Base-by-base conservation (phyloP, 2,329 filamentous ascomycete genomes). In the Metarhizium guizhouense region DNA sequence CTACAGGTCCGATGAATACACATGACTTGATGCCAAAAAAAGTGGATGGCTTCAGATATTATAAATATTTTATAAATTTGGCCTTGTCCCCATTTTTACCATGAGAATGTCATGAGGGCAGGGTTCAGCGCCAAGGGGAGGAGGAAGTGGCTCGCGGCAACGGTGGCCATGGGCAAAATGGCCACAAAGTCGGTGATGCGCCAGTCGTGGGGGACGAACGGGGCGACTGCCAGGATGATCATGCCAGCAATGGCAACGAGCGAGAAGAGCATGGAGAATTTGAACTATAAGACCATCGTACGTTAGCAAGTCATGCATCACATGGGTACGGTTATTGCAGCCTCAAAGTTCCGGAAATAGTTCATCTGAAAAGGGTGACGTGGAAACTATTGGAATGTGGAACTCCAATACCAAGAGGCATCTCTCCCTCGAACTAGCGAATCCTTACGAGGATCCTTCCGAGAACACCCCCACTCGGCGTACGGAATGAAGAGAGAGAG, bases 21-120 rank as follows among this genome's bases (percentile, higher is more conserved):
- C 25, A 25, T 25, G 25, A 25, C 25, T 25, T 4, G 25, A 25
- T 25, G 25, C 32, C 32, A 34, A 34, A 34, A 34, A 34, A 34
- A 25, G 25, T 25, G 25, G 0, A 25, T 25, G 25, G 25, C 25
- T 25, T 25, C 25, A 25, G 25, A 25, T 25, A 25, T 25, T 25
- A 25, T 25, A 4, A 25, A 4, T 25, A 25, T 25, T 25, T 25
- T 25, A 25, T 25, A 25, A 25, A 25, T 25, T 25, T 25, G 25
- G 25, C 2, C 34, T 43, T 47, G 43, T 7, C 43, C 25, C 13
- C 25, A 2, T 42, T 34, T 59, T 67, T 81, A 90, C 83, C 85
- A 90, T 10, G 85, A 87, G 69, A 90, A 90, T 0, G 84, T 87
- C 86, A 90, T 90, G 63, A 90, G 74, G 20, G 86, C 86, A n/a